Evolutionary conservation across 371 early-diverging fungal species (phyloP), one percentile per base, ranked within the genome.

Genomic region (Mucor plumbeus): DNA sequence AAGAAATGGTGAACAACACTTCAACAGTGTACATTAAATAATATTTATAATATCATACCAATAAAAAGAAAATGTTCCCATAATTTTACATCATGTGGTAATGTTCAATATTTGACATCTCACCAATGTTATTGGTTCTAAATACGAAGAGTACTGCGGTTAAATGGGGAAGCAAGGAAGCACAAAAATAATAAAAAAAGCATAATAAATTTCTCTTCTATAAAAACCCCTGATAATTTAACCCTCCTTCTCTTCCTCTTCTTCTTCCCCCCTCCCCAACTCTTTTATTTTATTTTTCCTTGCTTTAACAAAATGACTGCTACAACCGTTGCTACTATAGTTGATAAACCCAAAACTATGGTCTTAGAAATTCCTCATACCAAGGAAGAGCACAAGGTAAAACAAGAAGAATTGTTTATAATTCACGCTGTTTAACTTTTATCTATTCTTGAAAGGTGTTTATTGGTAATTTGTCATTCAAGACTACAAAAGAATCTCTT

Each of bases 381-480:
- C 13, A 11, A 53, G 11, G 14, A 31, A 13, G 64, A 64, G 38
- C 55, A 64, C 21, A 69, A 64, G 55, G 64, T 69, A 63, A 69
- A 26, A 6, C 14, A 36, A 7, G 38, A 26, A 34, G 8, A 0
- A 1, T 7, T 34, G 35, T 34, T 36, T n/a, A 36, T n/a, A 7
- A 17, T 7, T 17, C 38, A 7, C 9, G n/a, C 10, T 8, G 9
- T 50, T 36, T 38, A n/a, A 39, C 62, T 34, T 38, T 33, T 31
- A 21, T 60, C 63, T 1, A 31, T 43, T n/a, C 31, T 26, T 26
- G 26, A 26, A 26, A 96, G 87, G 92, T 95, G 56, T 98, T 96
- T 87, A 94, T 96, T 43, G 97, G 99, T 59, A 98, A 98, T 86
- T 85, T 98, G 65, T 78, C 95, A 35, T 95, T 94, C 86, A 78